Base-by-base conservation (phyloP, 306 rosid genomes). In the Rosa multiflora region DNA sequence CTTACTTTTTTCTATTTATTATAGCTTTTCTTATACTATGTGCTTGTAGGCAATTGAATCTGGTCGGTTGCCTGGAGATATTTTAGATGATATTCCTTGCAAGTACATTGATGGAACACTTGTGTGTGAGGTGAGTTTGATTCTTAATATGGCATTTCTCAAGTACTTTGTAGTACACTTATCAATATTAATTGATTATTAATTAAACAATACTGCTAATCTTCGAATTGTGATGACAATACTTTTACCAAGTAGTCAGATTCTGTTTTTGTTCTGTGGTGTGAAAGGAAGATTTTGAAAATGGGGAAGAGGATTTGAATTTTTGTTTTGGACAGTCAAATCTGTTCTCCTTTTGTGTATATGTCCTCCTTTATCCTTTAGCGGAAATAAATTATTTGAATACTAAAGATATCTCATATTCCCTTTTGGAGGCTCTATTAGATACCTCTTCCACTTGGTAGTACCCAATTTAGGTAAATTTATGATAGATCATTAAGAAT, bases 61-160 rank as follows among this genome's bases (percentile, higher is more conserved):
- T 79, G 99, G 98, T 74, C 96, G 88, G 83, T 86, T 93, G 87
- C 99, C 98, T 80, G 96, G 96, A 80, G 99, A 96, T 80, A 86
- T 93, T 78, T 90, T 93, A 62, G 98, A 93, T 86, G 98, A 90
- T 79, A 89, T 95, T 81, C 98, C 98, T 68, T 91, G 94, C 90
- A 96, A 93, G 80, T 96, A 84, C 79, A 77, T 91, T 77, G 91
- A 96, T 85, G 98, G 99, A 82, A 82, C 93, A 76, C 88, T 96
- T 67, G 84, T 82, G 79, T 96, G 99, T 81, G 99, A 96, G 98
- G 99, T 90, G 81, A 88, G 94, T 68, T 73, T 39, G 39, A 43
- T 81, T 21, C 67, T 47, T 86, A 75, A 47, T 72, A 58, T 70
- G 84, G 67, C 71, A 81, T 43, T 82, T 74, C 62, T 66, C 35